Conservation (phyloP, 2,329 filamentous ascomycete species). For the Rhinocladiella similis region DNA sequence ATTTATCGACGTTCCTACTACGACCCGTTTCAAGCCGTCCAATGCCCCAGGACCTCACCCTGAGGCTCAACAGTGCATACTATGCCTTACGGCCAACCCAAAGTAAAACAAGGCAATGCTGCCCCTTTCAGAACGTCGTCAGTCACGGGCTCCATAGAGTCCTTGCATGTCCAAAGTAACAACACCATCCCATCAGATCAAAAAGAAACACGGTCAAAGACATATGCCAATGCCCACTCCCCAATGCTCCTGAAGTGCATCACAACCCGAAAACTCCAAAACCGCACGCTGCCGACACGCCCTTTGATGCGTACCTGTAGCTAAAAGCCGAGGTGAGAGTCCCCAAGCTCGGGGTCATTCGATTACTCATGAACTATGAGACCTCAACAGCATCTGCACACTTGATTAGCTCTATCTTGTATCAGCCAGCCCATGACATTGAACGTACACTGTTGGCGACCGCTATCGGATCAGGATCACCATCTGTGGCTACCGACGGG, state of each 20-base stretch:
- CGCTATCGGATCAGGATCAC: conserved; percentile 59
- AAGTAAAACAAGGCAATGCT: background rate
- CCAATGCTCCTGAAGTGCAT: conserved; percentile 4
- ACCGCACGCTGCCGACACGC: background rate
- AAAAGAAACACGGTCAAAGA: background rate
- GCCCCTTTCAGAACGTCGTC: background rate
- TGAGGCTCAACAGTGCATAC: background rate
- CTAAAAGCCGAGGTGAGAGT: background rate
- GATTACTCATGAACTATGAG: conserved; percentile 24
- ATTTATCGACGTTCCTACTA: conserved; percentile 9
- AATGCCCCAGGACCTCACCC: background rate
- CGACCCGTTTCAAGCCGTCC: background rate
- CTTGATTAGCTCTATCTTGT: conserved; percentile 14
- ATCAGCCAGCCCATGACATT: conserved; percentile 21
- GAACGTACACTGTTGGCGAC: conserved; percentile 21
- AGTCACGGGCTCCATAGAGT: background rate
- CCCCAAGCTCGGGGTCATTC: background rate
- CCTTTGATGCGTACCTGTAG: conserved; percentile 13
- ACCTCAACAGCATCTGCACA: conserved; percentile 23
- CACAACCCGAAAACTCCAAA: background rate
- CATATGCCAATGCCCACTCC: background rate
- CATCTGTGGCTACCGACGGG: conserved; percentile 61
- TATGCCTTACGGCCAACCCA: background rate
- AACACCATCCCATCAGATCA: background rate
- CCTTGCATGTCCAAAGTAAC: background rate